These are phyloP conservation scores for Dryadomyces sulphureus DNA, from an alignment of 2,329 filamentous ascomycete species.

Conservation along the genomic window DNA sequence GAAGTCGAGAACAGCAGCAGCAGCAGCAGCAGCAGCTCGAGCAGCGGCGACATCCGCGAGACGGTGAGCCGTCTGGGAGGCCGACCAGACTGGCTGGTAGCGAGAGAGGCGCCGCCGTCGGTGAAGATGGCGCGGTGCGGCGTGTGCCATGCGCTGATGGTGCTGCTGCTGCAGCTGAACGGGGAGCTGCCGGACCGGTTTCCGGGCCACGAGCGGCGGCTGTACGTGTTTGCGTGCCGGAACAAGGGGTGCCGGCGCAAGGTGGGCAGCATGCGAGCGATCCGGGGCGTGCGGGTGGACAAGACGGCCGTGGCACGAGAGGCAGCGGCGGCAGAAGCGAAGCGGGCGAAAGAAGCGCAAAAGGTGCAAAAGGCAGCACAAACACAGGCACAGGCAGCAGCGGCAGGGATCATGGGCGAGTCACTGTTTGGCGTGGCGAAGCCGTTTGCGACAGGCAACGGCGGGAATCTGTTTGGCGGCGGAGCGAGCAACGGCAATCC, in stretches of 20 bases:
- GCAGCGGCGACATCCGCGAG: conserved; percentile 52
- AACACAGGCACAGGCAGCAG: conserved; percentile 16
- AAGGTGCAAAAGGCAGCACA: conserved; percentile 16
- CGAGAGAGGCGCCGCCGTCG: conserved; percentile 48
- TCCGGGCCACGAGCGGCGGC: conserved; percentile 68
- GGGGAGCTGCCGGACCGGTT: conserved; percentile 79
- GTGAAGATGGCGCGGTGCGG: conserved; percentile 71
- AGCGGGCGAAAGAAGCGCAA: conserved; percentile 14
- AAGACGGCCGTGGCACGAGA: conserved; percentile 23
- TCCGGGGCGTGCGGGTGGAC: conserved; percentile 48
- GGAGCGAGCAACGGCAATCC: conserved; percentile 11
- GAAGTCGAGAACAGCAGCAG: background rate
- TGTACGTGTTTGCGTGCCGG: conserved; percentile 78
- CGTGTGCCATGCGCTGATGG: conserved; percentile 71
- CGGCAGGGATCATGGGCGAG: conserved; percentile 39
- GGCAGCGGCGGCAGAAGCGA: conserved; percentile 16
- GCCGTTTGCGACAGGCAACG: conserved; percentile 19
- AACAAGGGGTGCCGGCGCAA: conserved; percentile 68
- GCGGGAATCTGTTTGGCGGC: conserved; percentile 4
- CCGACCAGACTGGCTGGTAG: conserved; percentile 69
- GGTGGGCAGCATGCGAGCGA: conserved; percentile 61
- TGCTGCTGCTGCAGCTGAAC: conserved; percentile 78
- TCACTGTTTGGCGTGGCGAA: conserved; percentile 52
- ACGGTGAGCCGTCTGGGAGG: conserved; percentile 80
- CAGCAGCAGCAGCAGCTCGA: background rate